Conservation (phyloP, 331 rosid species). For the Erythrophleum ivorense region DNA sequence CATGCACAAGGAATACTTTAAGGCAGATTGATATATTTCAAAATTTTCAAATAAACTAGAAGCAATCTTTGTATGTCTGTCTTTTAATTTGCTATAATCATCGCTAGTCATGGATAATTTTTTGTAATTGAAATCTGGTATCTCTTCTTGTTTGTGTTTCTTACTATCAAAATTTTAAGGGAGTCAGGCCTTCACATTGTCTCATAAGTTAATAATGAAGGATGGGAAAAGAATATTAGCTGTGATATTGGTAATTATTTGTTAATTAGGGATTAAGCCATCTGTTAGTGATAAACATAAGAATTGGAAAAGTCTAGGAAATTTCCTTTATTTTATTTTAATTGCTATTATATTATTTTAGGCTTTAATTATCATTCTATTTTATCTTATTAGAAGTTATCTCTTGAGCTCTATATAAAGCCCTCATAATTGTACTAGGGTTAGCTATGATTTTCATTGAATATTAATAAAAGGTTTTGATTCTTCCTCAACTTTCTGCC, state of each 20-base stretch:
- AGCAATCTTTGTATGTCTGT: background rate
- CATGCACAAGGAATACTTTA: background rate
- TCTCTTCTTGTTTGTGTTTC: background rate
- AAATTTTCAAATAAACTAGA: background rate
- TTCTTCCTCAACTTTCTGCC: background rate
- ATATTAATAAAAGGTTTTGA: background rate
- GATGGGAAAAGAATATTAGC: background rate
- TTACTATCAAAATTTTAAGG: constrained; percentile 9
- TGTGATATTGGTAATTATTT: background rate
- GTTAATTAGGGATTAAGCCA: background rate
- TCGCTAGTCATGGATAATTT: background rate
- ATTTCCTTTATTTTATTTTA: background rate
- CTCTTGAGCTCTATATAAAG: background rate
- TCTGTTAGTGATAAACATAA: background rate
- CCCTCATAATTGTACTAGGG: background rate
- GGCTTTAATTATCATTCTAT: background rate
- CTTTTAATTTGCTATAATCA: background rate
- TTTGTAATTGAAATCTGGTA: background rate
- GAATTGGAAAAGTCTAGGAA: background rate
- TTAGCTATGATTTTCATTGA: background rate
- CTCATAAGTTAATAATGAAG: background rate
- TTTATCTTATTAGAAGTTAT: background rate
- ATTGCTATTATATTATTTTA: background rate
- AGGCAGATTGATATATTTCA: background rate
- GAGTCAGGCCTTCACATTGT: constrained; percentile 4